Conservation (phyloP, 139 green algal species). For the Pleodorina starrii region DNA sequence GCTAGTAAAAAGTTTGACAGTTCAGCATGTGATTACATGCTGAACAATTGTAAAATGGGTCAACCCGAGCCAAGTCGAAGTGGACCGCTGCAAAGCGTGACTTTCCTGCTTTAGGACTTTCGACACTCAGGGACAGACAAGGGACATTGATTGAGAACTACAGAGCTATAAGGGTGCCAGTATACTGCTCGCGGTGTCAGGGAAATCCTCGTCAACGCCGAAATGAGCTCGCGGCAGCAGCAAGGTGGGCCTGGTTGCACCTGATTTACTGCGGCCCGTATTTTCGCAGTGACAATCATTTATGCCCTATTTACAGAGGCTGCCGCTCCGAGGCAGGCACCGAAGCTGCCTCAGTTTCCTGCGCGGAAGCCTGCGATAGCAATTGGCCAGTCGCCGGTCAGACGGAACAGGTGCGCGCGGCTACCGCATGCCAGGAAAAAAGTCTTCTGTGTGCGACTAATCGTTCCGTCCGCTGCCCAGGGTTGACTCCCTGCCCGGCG, state of each 20-base stretch:
- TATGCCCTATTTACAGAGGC: background rate
- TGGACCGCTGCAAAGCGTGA: slow-evolving; percentile 8
- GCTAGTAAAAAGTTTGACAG: too few relatives aligned
- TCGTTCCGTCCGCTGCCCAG: background rate
- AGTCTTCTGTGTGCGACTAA: too few relatives aligned
- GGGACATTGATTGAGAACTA: background rate
- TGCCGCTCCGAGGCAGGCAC: background rate
- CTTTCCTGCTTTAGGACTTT: background rate
- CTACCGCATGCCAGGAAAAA: background rate
- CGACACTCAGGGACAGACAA: background rate
- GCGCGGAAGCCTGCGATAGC: background rate
- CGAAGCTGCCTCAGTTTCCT: slow-evolving; percentile 23
- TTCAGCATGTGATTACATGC: too few relatives aligned
- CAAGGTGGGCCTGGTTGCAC: background rate
- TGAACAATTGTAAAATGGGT: too few relatives aligned
- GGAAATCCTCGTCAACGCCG: background rate
- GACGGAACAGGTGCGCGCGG: background rate
- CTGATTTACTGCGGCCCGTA: too few relatives aligned
- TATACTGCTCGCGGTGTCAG: background rate
- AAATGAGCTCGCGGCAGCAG: slow-evolving; percentile 19
- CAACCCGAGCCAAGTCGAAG: background rate
- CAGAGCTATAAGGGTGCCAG: background rate
- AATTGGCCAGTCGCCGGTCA: background rate
- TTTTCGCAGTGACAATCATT: too few relatives aligned
- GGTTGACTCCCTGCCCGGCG: background rate